phyloP scores from a whole-genome alignment of 2,329 filamentous ascomycete genomes.

The Fusarium tupiense region DNA sequence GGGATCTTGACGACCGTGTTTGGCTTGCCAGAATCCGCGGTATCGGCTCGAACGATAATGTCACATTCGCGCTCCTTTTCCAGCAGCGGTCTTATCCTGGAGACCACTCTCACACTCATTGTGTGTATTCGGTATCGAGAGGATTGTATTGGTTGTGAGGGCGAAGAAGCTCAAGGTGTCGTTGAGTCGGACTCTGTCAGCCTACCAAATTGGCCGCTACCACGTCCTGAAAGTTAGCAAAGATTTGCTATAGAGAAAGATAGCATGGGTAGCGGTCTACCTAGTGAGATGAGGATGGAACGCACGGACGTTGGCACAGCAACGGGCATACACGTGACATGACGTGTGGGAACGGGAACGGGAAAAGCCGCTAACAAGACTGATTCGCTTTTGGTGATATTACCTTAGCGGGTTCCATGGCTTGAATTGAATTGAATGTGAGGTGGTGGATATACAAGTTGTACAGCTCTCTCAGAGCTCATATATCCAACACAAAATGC shows the following conservation, averaged over 20 bases:
- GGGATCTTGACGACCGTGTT: conserved; percentile 85
- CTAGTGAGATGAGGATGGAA: conserved; percentile 8
- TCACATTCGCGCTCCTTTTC: conserved; percentile 88
- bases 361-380: conserved; percentile 46
- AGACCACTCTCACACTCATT: conserved; percentile 85
- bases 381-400: conserved; percentile 28
- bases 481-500: conserved; percentile 51
- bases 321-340: conserved; percentile 37
- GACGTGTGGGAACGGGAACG: conserved; percentile 47
- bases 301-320: conserved; percentile 39
- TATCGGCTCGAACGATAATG: conserved; percentile 79
- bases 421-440: conserved; percentile 16
- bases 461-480: conserved; percentile 35
- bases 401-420: background rate
- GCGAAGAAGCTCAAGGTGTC: conserved; percentile 24
- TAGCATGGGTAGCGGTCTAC: conserved; percentile 19
- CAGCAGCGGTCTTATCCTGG: conserved; percentile 87
- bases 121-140: conserved; percentile 10
- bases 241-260: conserved; percentile 31
- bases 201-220: conserved; percentile 41
- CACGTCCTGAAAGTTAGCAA: conserved; percentile 34
- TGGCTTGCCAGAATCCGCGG: conserved; percentile 67
- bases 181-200: conserved; percentile 32
- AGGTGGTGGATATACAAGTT: conserved; percentile 25
- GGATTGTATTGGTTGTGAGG: conserved; percentile 18